Base-by-base conservation (phyloP, 345 rosid genomes). In the Acer saccharum region DNA sequence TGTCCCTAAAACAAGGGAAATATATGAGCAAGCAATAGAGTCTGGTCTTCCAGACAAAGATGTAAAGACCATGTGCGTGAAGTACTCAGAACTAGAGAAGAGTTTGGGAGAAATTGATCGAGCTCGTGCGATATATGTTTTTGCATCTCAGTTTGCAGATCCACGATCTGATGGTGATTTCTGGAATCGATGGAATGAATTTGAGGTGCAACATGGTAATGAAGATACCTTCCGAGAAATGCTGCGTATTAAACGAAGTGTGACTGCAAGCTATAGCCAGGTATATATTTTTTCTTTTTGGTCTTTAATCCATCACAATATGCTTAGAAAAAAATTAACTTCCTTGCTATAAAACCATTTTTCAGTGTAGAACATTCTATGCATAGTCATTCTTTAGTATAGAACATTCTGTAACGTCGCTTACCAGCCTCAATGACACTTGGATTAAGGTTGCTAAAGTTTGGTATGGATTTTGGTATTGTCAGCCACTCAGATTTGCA, bases 21-120 rank as follows among this genome's bases (percentile, higher is more conserved):
- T 96, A 57, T 96, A 96, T 41, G 97, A 94, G 86, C 97, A 92
- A 84, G 98, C 98, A 6, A 96, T 96, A 71, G 93, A 94, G 76
- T 90, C 98, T 65, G 99, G 97, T 76, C 95, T 94, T 69, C 99
- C 98, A 3, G 94, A 91, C 86, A 94, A 90, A 85, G 99, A 96
- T 80, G 98, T 90, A 75, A 94, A 92, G 87, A 87, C 87, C 27
- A 92, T 96, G 99, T 92, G 97, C 82, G 76, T 94, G 81, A 96
- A 86, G 74, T 96, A 91, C 77, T 94, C 99, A 1, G 97, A 96
- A 81, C 82, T 96, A 58, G 99, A 96, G 85, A 94, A 93, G 86
- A 94, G 87, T 80, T 83, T 96, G 77, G 98, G 97, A 78, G 99
- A 96, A 84, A 94, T 96, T 65, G 99, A 96, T 71, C 90, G 98